Base-by-base conservation (phyloP, 495 filamentous ascomycete species). In the Tuber borchii region DNA sequence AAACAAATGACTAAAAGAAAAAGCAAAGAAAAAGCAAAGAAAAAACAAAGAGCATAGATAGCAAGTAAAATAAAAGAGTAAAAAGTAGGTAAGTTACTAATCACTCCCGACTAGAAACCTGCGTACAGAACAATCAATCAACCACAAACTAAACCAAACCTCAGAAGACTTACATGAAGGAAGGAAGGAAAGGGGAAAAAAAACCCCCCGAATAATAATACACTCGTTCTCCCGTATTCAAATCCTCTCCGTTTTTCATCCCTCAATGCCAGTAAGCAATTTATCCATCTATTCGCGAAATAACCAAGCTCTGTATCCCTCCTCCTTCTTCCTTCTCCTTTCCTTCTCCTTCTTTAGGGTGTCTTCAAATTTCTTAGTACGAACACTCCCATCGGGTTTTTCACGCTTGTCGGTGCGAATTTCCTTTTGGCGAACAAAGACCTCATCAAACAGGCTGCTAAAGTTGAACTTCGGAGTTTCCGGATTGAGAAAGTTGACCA, bases 271-370 rank as follows among this genome's bases (percentile, higher is more conserved):
- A 1, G 51, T 26, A 61, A 12, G 51, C 31, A 31, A 8, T 65
- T 61, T 61, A 26, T 31, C 26, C 26, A 65, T 65, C 56, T 61
- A 65, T 0, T 65, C 56, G 12, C 56, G 56, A 34, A 65, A 65
- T 26, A 65, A 6, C 56, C 56, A 65, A 65, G 56, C 56, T 34
- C 56, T 31, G 31, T 65, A 65, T 31, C 56, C 56, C 26, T 65
- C 56, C 56, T 65, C 56, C 56, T 65, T 65, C 56, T 65, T 65
- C 17, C 56, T 65, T 17, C 26, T 65, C 12, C 26, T 31, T 17
- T 65, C 56, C 56, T 65, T 65, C 56, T 65, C 56, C 56, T 65
- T 65, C 26, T 65, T 65, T 7, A 65, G 56, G 26, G 56, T 34
- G 14, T 65, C 56, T 34, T 65, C 56, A 34, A 31, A 65, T 26